phyloP scores from a whole-genome alignment of 352 stramenopile genomes.

The Peronospora destructor region DNA sequence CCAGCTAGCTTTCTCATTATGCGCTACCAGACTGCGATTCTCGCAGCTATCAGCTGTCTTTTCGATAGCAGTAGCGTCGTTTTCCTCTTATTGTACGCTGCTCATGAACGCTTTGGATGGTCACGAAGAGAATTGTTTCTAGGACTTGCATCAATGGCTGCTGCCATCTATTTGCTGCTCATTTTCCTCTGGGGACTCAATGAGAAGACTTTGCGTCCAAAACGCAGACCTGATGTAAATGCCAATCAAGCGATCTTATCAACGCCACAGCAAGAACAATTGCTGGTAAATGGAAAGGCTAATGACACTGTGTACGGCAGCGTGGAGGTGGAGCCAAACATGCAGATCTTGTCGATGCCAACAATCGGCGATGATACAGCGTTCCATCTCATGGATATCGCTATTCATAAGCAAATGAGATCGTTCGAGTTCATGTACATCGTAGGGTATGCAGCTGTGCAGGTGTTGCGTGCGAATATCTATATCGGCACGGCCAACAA shows the following conservation, averaged over 20 bases:
- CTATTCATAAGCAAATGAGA: conserved; percentile 51
- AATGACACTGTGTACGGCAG: conserved; percentile 25
- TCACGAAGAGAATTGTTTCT: conserved; percentile 47
- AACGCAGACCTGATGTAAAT: conserved; percentile 14
- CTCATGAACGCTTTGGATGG: conserved; percentile 41
- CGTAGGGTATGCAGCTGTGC: conserved; percentile 55
- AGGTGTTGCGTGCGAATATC: conserved; percentile 71
- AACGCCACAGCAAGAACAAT: conserved; percentile 25
- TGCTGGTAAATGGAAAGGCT: conserved; percentile 18
- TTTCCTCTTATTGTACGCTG: conserved; percentile 59
- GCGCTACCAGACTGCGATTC: conserved; percentile 66
- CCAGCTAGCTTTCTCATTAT: conserved; percentile 68
- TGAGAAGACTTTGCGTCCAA: conserved; percentile 39
- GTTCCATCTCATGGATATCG: conserved; percentile 46
- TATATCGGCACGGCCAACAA: conserved; percentile 87
- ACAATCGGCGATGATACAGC: conserved; percentile 18
- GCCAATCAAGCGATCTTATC: conserved; percentile 7
- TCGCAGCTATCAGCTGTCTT: conserved; percentile 70
- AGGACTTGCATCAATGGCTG: conserved; percentile 36
- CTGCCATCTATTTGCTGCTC: conserved; percentile 47
- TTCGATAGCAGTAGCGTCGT: conserved; percentile 72
- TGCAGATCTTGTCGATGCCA: conserved; percentile 6
- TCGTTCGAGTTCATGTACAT: conserved; percentile 82
- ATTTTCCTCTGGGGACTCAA: conserved; percentile 76
- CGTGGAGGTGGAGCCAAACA: conserved; percentile 16